These are phyloP conservation scores for Daldinia bambusicola DNA, from an alignment of 495 filamentous ascomycete genomes.

Conservation along the genomic window DNA sequence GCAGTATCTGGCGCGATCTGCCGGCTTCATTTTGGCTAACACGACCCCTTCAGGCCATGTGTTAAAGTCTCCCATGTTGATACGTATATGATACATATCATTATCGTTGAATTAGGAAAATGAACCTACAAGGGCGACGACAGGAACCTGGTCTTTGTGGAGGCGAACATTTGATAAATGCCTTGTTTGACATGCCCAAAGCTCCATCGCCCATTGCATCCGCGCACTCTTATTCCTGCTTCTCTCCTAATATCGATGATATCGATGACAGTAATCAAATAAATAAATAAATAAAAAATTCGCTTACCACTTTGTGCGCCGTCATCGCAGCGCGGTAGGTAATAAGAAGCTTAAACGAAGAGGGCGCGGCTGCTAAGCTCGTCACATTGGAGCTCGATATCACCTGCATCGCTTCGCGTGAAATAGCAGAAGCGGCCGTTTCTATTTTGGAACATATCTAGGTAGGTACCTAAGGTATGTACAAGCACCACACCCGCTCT, in stretches of 20 bases:
- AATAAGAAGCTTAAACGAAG: slow-evolving; percentile 37
- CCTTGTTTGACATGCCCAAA: slow-evolving; percentile 2
- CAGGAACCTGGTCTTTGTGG: slow-evolving; percentile 13
- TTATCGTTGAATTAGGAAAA: slow-evolving; percentile 39
- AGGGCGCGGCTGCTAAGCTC: slow-evolving; percentile 35
- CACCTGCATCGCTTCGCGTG: slow-evolving; percentile 46
- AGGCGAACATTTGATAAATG: slow-evolving; percentile 15
- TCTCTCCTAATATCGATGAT: slow-evolving; percentile 9
- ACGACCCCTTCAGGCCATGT: slow-evolving; percentile 20
- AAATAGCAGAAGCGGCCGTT: slow-evolving; percentile 26
- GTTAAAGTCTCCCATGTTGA: slow-evolving; percentile 37
- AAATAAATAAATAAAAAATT: too few species aligned
- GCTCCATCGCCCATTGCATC: not conserved
- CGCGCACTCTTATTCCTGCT: not conserved
- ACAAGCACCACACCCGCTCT: slow-evolving; percentile 12
- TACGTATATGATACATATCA: slow-evolving; percentile 35
- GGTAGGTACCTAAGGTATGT: not conserved
- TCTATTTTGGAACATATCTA: slow-evolving; percentile 37
- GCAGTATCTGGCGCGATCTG: slow-evolving; percentile 38
- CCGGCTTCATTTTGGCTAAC: slow-evolving; percentile 40
- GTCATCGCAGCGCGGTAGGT: slow-evolving; percentile 14
- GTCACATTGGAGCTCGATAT: slow-evolving; percentile 42
- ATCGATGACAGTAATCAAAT: slow-evolving; percentile 17
- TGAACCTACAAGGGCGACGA: slow-evolving; percentile 21
- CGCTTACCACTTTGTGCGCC: slow-evolving; percentile 16